phyloP scores from a whole-genome alignment of 2,329 filamentous ascomycete species.

The Paracorniculantispora psalliotae region DNA sequence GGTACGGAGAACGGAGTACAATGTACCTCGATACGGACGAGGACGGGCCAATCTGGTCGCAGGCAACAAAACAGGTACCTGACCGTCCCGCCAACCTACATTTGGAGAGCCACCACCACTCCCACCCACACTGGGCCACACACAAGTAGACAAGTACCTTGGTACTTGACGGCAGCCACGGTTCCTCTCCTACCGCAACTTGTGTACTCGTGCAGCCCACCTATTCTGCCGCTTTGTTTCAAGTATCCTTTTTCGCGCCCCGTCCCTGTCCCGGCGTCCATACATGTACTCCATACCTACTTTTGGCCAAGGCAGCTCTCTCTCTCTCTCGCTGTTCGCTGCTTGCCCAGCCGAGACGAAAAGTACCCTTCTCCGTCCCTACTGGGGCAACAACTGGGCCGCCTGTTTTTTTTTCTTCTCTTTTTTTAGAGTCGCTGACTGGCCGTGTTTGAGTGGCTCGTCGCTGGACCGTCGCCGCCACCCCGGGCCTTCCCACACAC shows the following conservation, averaged over 20 bases:
- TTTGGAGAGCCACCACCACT: too few relatives aligned
- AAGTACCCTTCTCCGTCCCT: too few relatives aligned
- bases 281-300: not conserved
- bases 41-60: too few relatives aligned
- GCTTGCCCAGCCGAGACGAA: slow-evolving; percentile 5
- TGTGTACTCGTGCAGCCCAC: not conserved
- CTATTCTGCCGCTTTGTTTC: not conserved
- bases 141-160: not conserved
- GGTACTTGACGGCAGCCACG: slow-evolving; percentile 1
- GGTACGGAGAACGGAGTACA: too few relatives aligned
- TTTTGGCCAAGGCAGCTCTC: not conserved
- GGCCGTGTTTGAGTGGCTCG: not conserved
- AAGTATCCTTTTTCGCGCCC: not conserved
- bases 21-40: too few relatives aligned
- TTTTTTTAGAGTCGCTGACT: not conserved
- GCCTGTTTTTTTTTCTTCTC: not conserved
- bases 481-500: too few relatives aligned
- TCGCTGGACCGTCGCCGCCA: too few relatives aligned
- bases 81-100: too few relatives aligned
- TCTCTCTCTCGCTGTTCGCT: not conserved
- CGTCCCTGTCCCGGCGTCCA: not conserved
- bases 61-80: too few relatives aligned
- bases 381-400: too few relatives aligned
- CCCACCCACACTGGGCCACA: too few relatives aligned
- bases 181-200: not conserved